Evolutionary conservation across 768 basidiomycete genomes (phyloP), one percentile per base, ranked within the genome.

Genomic region (Suillus luteus): DNA sequence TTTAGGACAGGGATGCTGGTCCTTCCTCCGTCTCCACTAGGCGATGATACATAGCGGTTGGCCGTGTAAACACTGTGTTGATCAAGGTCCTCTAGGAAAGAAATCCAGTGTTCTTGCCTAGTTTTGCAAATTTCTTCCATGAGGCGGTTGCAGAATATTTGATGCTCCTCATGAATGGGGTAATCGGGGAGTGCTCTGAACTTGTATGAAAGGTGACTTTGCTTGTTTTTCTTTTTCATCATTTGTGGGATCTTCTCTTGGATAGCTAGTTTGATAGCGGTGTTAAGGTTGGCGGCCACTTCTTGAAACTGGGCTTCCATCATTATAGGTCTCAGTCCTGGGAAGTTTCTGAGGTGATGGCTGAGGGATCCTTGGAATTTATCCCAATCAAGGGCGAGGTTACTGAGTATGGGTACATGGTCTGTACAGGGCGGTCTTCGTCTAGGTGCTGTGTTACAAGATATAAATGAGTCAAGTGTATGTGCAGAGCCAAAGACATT

Each of bases 41-140:
- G 66, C 57, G 0, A 55, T 70, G 0, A 74, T 51, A 24, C 1
- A 1, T 73, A 75, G 1, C 1, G 0, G 10, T 46, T 22, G 1
- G 46, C 46, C 2, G 10, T 46, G n/a, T 46, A 46, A 51, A 40
- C 12, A 0, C 66, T 62, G 0, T 48, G 46, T 0, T 22, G 41
- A 0, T 60, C 52, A 0, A 69, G 60, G 0, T 72, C 62, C 14
- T 75, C 71, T 2, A 78, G 69, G 62, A 67, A 80, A 3, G 71
- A 57, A 24, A 65, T 41, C 62, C 65, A 66, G 2, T 73, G 69
- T 14, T 66, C 59, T 0, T 57, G 58, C 55, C 77, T 78, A 0
- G 73, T 54, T 14, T 14, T 46, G 1, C 2, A 3, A 15, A 44
- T 44, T 5, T 3, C n/a, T 11, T 44, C 19, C 0, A 3, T 44